Conservation (phyloP, 768 basidiomycete genomes). For the Trametes maxima region DNA sequence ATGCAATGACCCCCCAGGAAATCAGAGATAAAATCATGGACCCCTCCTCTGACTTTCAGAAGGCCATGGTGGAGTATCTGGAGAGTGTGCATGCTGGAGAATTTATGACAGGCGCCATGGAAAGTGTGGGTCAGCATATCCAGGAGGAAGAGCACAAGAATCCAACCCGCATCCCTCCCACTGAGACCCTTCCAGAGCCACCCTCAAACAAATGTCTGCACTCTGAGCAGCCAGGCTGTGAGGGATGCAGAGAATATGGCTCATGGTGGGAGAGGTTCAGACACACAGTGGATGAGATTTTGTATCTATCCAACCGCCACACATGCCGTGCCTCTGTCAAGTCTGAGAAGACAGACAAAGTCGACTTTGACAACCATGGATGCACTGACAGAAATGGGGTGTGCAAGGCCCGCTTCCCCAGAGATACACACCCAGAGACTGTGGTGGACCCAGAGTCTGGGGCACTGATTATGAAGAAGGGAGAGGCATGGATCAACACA, state of each 20-base stretch:
- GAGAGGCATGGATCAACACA: slow-evolving; percentile 7
- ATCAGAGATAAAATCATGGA: neutral
- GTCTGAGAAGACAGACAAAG: neutral
- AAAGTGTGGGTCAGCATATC: too few relatives aligned
- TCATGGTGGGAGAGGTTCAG: neutral
- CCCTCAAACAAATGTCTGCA: neutral
- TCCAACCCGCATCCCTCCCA: too few relatives aligned
- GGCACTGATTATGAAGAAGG: slow-evolving; percentile 1
- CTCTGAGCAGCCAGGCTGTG: neutral
- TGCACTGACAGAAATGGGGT: neutral
- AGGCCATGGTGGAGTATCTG: neutral
- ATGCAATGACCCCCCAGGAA: neutral
- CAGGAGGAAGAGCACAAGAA: too few relatives aligned
- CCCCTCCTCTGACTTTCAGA: neutral
- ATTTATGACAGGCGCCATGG: too few relatives aligned
- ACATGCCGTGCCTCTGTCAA: neutral
- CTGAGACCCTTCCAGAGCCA: too few relatives aligned
- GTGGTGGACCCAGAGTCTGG: slow-evolving; percentile 1
- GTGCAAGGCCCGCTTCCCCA: neutral
- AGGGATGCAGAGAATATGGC: neutral
- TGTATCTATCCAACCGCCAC: neutral
- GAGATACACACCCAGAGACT: neutral
- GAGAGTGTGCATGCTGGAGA: neutral
- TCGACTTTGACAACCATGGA: neutral
- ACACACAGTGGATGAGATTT: neutral